Evolutionary conservation across 306 rosid species (phyloP), one percentile per base, ranked within the genome.

Genomic region (Dalbergia oliveri): DNA sequence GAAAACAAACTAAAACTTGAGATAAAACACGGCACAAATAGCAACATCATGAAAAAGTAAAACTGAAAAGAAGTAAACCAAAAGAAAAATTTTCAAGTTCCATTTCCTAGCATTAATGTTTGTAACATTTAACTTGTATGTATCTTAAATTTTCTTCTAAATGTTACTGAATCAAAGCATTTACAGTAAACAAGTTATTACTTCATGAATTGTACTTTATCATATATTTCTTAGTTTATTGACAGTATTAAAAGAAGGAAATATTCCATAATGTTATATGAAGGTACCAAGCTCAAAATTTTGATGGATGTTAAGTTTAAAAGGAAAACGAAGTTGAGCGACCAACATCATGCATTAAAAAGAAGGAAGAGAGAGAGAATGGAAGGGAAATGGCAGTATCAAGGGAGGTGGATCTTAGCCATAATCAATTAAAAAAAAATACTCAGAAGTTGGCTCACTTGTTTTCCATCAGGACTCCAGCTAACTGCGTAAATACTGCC

Each of bases 391-490:
- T 63, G 21, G 72, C 54, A 39, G 66, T 35, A 60, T 56, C 51
- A 34, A 26, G 45, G 62, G 72, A 69, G 45, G 26, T 4, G 33
- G 10, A 16, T 72, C 61, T 68, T 51, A 11, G 66, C 54, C 18
- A 67, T 56, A 47, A 44, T 49, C 43, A 72, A 58, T 78, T 60
- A 58, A 16, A 9, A 21, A 21, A 21, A 2, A 11, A 69, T 23
- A 33, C 14, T 35, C 51, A 73, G 66, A 64, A 44, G 19, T 16
- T 73, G 16, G 45, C 82, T 84, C 76, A 95, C 97, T 91, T 86
- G 91, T 70, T 91, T 95, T n/a, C 98, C 96, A 90, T 95, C 96
- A 56, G 97, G 90, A 86, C 96, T 95, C 96, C 98, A 95, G 86
- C 97, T 91, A 84, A 90, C 91, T 69, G 98, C 97, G 83, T 95